A percentile compares a stretch with the other conserved stretches of the same genome.
Evolutionary conservation across 1,139 yeast genomes (phyloP).

Genomic region (Candida sojae): DNA sequence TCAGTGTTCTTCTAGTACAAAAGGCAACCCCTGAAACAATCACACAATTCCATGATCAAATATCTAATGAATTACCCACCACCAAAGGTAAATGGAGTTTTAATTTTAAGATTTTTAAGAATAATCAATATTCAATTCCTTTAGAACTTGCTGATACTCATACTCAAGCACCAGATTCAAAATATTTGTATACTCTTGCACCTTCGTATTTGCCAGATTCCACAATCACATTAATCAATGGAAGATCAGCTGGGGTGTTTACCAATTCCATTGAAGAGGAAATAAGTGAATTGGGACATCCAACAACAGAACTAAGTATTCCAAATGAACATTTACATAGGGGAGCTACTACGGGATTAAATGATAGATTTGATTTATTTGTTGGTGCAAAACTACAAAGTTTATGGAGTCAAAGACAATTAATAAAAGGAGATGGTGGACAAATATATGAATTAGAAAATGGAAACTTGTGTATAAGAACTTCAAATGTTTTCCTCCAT

Average conservation of each 20-base stretch:
- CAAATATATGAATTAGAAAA: slow-evolving; percentile 57
- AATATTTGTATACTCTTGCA: slow-evolving; percentile 57
- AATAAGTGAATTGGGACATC: slow-evolving; percentile 19
- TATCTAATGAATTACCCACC: slow-evolving; percentile 63
- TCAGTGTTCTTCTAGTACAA: slow-evolving; percentile 50
- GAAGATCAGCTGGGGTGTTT: slow-evolving; percentile 46
- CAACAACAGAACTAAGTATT: slow-evolving; percentile 24
- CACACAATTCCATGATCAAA: slow-evolving; percentile 64
- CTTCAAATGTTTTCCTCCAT: slow-evolving; percentile 72
- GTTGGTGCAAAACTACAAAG: slow-evolving; percentile 63
- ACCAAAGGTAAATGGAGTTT: slow-evolving; percentile 64
- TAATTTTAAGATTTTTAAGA: slow-evolving; percentile 63
- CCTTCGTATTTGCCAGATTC: slow-evolving; percentile 56
- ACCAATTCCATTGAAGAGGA: slow-evolving; percentile 42
- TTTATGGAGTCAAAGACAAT: slow-evolving; percentile 70
- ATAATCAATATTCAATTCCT: slow-evolving; percentile 55
- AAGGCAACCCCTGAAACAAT: slow-evolving; percentile 67
- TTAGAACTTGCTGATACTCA: slow-evolving; percentile 31
- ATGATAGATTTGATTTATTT: slow-evolving; percentile 51
- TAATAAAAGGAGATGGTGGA: slow-evolving; percentile 79
- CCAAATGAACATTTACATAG: slow-evolving; percentile 40
- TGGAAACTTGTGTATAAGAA: slow-evolving; percentile 49
- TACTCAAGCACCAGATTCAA: slow-evolving; percentile 38
- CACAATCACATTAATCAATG: slow-evolving; percentile 55
- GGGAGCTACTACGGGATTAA: slow-evolving; percentile 51